These are phyloP conservation scores for Gentiana macrophylla DNA, from an alignment of 257 asterid genomes.

Conservation along the genomic window DNA sequence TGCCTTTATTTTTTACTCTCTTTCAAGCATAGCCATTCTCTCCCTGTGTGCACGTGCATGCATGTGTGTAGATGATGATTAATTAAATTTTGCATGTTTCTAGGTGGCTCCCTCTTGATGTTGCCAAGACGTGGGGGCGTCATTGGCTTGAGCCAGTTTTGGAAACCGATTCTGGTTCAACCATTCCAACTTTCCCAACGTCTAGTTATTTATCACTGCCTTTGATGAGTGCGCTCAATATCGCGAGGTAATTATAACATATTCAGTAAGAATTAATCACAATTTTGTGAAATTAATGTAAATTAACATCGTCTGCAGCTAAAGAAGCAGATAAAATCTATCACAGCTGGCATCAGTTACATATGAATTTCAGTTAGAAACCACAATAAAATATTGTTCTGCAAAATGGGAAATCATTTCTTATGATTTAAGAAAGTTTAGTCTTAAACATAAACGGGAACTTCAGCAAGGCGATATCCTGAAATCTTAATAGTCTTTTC, in stretches of 20 bases:
- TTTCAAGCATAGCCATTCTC: neutral
- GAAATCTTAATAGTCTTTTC: no score
- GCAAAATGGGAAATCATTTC: no score
- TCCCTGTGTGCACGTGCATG: neutral
- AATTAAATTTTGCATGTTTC: slow-evolving; percentile 15
- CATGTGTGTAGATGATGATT: neutral
- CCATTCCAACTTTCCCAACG: slow-evolving; percentile 56
- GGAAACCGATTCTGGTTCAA: slow-evolving; percentile 55
- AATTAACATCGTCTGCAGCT: no score
- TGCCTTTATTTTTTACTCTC: slow-evolving; percentile 1
- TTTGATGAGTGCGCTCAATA: slow-evolving; percentile 76
- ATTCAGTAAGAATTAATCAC: no score
- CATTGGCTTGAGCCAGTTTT: slow-evolving; percentile 94
- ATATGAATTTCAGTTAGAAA: no score
- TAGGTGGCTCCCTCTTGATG: slow-evolving; percentile 98
- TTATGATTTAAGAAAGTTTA: no score
- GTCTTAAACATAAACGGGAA: no score
- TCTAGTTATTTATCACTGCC: slow-evolving; percentile 86
- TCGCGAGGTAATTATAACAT: slow-evolving; percentile 57
- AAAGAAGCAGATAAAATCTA: no score
- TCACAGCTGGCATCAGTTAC: no score
- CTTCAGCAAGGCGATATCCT: no score
- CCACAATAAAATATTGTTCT: no score
- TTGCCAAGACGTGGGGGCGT: slow-evolving; percentile 97
- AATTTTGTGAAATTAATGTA: no score